Percentiles rank a stretch among this genome's conserved stretches.
Evolutionary conservation across 2,329 filamentous ascomycete genomes (phyloP).

Genomic region (Botryotinia narcissicola): DNA sequence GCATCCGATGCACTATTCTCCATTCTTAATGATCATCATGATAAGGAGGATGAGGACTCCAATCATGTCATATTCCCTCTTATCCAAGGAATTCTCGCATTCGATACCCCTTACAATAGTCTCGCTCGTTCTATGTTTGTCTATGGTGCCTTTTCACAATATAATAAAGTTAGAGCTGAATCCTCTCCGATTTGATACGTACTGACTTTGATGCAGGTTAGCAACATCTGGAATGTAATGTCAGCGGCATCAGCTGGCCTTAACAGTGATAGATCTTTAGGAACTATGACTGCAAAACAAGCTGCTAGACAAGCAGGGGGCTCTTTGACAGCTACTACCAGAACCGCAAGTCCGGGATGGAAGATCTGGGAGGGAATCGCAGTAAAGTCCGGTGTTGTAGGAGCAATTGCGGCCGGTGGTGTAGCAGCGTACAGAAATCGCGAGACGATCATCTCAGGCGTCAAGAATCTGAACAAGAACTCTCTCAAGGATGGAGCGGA

Average conservation of each 20-base stretch:
- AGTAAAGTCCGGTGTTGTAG: slow-evolving; percentile 77
- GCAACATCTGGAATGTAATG: slow-evolving; percentile 56
- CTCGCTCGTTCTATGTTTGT: slow-evolving; percentile 59
- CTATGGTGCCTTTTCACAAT: slow-evolving; percentile 59
- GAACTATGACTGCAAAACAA: slow-evolving; percentile 26
- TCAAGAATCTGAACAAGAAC: slow-evolving; percentile 42
- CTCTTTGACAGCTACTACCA: slow-evolving; percentile 23
- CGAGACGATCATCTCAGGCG: slow-evolving; percentile 57
- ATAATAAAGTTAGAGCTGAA: slow-evolving; percentile 49
- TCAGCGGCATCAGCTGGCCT: slow-evolving; percentile 52
- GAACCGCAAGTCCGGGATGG: slow-evolving; percentile 41
- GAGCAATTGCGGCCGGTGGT: slow-evolving; percentile 75
- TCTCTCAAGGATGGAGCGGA: slow-evolving; percentile 45
- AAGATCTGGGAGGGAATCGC: slow-evolving; percentile 63
- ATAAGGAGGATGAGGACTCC: slow-evolving; percentile 22
- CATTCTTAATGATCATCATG: slow-evolving; percentile 28
- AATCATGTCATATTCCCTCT: slow-evolving; percentile 59
- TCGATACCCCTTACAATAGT: slow-evolving; percentile 81
- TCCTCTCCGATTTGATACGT: too few relatives aligned
- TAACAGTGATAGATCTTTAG: slow-evolving; percentile 38
- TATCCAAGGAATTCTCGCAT: slow-evolving; percentile 75
- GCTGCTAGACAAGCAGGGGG: slow-evolving; percentile 29
- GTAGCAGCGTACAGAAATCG: slow-evolving; percentile 79
- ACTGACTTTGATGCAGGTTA: slow-evolving; percentile 45
- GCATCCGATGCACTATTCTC: slow-evolving; percentile 77